These are phyloP conservation scores for Rhizoclosmatium globosum DNA, from an alignment of 192 early-diverging fungal species.

Conservation along the genomic window DNA sequence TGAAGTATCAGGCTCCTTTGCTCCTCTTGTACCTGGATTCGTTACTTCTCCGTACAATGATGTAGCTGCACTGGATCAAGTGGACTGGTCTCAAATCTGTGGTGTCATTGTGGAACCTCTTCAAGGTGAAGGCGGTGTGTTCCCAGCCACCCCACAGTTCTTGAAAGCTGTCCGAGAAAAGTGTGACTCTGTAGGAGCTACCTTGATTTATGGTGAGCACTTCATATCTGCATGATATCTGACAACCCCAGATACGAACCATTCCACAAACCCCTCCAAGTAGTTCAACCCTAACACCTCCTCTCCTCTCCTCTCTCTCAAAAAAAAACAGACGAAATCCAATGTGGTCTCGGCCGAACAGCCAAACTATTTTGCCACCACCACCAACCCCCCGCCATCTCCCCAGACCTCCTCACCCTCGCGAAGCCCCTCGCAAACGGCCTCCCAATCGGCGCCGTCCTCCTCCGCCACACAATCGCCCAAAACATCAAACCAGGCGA, in stretches of 20 bases:
- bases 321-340: conserved; percentile 28
- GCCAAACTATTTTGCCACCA: conserved; percentile 91
- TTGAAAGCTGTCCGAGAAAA: conserved; percentile 76
- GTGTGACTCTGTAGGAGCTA: conserved; percentile 86
- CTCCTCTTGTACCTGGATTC: conserved; percentile 90
- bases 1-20: conserved; percentile 95
- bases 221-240: background rate
- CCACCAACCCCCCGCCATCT: conserved; percentile 60
- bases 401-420: conserved; percentile 93
- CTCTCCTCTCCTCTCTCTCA: background rate
- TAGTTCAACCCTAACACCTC: too few relatives aligned
- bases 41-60: conserved; percentile 77
- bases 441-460: conserved; percentile 92
- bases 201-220: conserved; percentile 80
- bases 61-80: conserved; percentile 69
- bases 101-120: conserved; percentile 96
- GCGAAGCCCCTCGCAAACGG: conserved; percentile 99
- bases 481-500: conserved; percentile 87
- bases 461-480: conserved; percentile 81
- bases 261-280: too few relatives aligned
- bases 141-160: conserved; percentile 76
- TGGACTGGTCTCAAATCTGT: conserved; percentile 71
- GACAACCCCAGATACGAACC: too few relatives aligned
- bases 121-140: conserved; percentile 96
- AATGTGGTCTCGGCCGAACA: conserved; percentile 91